Evolutionary conservation across 768 basidiomycete species (phyloP).

Genomic region (Leccinum boreale): DNA sequence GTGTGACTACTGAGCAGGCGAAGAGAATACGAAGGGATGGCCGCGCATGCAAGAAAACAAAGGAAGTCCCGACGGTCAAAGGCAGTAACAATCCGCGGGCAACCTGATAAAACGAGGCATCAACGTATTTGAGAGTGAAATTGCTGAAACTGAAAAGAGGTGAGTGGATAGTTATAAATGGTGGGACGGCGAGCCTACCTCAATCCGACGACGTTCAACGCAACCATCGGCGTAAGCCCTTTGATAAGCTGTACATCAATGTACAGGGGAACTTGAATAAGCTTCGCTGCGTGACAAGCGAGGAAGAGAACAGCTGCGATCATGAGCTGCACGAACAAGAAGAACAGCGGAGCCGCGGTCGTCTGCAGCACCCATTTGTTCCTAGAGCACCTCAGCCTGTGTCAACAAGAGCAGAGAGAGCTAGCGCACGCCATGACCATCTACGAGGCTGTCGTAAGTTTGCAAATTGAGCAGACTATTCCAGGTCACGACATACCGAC

Average conservation of each 20-base stretch:
- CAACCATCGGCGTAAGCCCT: conserved; percentile 72
- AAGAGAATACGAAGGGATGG: conserved; percentile 73
- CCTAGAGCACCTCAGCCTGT: conserved; percentile 36
- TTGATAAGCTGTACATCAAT: conserved; percentile 65
- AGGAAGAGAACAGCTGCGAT: conserved; percentile 80
- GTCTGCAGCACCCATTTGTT: conserved; percentile 90
- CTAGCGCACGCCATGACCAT: conserved; percentile 83
- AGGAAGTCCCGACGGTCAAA: conserved; percentile 89
- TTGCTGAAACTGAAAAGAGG: conserved; percentile 68
- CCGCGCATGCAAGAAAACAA: conserved; percentile 67
- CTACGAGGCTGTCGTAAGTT: conserved; percentile 34
- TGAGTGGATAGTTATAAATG: not conserved
- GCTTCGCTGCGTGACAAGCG: conserved; percentile 53
- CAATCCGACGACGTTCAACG: conserved; percentile 77
- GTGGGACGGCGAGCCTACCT: conserved; percentile 50
- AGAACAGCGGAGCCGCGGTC: conserved; percentile 78
- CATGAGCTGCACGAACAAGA: conserved; percentile 74
- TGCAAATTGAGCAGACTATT: not conserved
- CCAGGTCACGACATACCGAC: conserved; percentile 51
- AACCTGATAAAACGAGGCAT: conserved; percentile 94
- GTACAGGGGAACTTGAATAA: conserved; percentile 65
- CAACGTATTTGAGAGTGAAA: conserved; percentile 90
- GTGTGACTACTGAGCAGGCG: conserved; percentile 78
- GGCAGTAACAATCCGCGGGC: conserved; percentile 92
- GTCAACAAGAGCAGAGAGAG: conserved; percentile 19